Evolutionary conservation across 768 basidiomycete species (phyloP).

Genomic region (Psilocybe azurescens): DNA sequence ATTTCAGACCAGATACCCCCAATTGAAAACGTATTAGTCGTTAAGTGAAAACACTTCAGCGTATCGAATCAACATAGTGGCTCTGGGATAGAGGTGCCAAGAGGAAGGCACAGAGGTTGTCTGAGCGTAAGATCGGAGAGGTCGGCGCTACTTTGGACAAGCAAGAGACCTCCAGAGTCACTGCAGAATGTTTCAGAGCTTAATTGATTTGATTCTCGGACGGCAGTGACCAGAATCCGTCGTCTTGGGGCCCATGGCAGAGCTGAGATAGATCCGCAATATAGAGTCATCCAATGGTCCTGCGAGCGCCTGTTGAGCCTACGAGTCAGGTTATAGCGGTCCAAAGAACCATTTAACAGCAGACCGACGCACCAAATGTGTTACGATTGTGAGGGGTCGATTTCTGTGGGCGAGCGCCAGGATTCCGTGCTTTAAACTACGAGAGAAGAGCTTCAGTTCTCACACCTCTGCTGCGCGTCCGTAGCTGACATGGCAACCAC

Average conservation of each 20-base stretch:
- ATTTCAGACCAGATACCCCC: neutral
- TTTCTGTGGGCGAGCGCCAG: neutral
- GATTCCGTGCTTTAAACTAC: neutral
- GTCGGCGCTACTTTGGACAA: neutral
- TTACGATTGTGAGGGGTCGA: neutral
- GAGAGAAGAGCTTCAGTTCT: neutral
- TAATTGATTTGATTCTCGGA: neutral
- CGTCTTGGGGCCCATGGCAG: neutral
- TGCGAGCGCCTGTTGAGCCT: too few species aligned
- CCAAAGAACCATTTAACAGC: neutral
- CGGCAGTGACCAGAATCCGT: neutral
- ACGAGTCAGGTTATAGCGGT: too few species aligned
- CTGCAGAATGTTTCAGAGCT: neutral
- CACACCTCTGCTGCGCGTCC: conserved; percentile 2
- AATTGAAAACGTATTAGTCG: neutral
- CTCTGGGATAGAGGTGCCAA: too few species aligned
- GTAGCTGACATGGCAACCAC: neutral
- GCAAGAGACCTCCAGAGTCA: neutral
- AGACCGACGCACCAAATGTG: neutral
- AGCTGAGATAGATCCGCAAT: too few species aligned
- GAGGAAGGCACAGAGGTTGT: neutral
- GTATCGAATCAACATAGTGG: neutral
- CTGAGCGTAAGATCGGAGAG: neutral
- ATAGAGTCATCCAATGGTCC: too few species aligned
- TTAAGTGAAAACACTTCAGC: neutral